phyloP scores from a whole-genome alignment of 345 rosid genomes.

The Heritiera littoralis region DNA sequence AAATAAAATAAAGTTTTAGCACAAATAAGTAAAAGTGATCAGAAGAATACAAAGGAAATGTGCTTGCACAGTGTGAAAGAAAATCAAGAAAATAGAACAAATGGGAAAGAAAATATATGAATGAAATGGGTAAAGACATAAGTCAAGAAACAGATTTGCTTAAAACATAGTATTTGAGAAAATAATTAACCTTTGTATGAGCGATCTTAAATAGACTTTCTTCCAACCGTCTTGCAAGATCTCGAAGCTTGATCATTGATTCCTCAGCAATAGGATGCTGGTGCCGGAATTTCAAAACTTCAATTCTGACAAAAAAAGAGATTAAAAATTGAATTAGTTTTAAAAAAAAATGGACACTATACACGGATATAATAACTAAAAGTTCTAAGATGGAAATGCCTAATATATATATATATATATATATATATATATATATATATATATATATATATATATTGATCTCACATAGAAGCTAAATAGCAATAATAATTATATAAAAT shows the following conservation, averaged over 20 bases:
- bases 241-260: slow-evolving; percentile 49
- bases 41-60: background rate
- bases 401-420: background rate
- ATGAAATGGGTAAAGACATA: background rate
- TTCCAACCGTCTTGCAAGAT: slow-evolving; percentile 79
- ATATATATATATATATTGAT: background rate
- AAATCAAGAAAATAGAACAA: background rate
- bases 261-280: slow-evolving; percentile 40
- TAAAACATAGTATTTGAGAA: background rate
- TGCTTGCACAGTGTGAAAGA: background rate
- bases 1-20: background rate
- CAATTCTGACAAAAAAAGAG: slow-evolving; percentile 42
- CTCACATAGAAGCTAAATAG: background rate
- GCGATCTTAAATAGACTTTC: slow-evolving; percentile 78
- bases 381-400: background rate
- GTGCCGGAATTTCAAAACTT: slow-evolving; percentile 54
- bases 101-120: background rate
- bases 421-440: no score
- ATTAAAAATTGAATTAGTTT: slow-evolving; percentile 21
- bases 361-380: background rate
- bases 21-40: slow-evolving; percentile 5
- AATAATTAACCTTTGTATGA: slow-evolving; percentile 53
- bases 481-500: background rate
- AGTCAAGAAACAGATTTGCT: slow-evolving; percentile 6
- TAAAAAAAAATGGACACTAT: background rate